phyloP scores from a whole-genome alignment of 805 yeast species.

The Sugiyamaella floridensis region DNA sequence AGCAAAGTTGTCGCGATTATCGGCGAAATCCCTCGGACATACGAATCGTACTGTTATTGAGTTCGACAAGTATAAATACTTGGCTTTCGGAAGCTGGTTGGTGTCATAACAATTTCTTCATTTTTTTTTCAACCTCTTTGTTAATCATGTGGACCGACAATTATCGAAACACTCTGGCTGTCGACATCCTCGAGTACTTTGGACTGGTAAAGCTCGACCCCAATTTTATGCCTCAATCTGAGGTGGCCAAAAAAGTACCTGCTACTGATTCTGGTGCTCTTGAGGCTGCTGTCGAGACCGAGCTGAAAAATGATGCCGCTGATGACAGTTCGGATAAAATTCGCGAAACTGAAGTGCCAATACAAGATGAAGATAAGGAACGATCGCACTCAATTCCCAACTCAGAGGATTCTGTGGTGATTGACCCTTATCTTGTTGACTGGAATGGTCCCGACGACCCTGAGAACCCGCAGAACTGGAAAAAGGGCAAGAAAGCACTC shows the following conservation, averaged over 20 bases:
- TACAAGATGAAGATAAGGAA: not conserved
- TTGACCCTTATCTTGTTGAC: slow-evolving; percentile 23
- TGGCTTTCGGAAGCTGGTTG: too few species aligned
- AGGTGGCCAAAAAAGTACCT: not conserved
- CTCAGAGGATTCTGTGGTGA: not conserved
- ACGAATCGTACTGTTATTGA: not conserved
- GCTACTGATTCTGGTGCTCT: not conserved
- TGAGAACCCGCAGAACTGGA: slow-evolving; percentile 52
- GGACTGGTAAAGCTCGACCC: slow-evolving; percentile 9
- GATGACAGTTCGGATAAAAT: not conserved
- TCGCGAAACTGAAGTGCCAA: not conserved
- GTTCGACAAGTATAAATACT: not conserved
- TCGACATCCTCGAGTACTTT: slow-evolving; percentile 10
- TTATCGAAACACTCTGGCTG: slow-evolving; percentile 11
- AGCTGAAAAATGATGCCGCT: not conserved
- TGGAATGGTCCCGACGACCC: slow-evolving; percentile 31
- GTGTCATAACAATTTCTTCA: too few species aligned
- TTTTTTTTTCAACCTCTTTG: too few species aligned
- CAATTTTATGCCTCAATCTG: slow-evolving; percentile 9
- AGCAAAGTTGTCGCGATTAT: too few species aligned
- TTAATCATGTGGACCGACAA: slow-evolving; percentile 6
- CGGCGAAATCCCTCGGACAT: not conserved
- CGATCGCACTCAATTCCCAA: not conserved
- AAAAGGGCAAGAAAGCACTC: slow-evolving; percentile 34
- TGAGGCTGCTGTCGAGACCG: not conserved